These are phyloP conservation scores for Senecio squalidus DNA, from an alignment of 140 eudicot species.

Conservation along the genomic window DNA sequence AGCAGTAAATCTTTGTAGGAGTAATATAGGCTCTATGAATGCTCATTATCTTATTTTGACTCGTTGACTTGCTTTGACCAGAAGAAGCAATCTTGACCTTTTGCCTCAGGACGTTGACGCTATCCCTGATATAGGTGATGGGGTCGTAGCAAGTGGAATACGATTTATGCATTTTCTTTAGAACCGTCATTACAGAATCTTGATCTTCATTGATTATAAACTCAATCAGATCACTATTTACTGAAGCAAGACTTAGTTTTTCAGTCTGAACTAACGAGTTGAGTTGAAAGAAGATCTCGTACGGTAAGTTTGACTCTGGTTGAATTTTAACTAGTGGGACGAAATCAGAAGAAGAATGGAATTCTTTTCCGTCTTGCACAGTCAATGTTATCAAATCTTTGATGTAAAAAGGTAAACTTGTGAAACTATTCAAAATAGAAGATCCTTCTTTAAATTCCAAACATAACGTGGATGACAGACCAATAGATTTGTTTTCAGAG, in stretches of 20 bases:
- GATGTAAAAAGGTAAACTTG: constrained; percentile 48
- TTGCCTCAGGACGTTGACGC: constrained; percentile 20
- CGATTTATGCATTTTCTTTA: constrained; percentile 73
- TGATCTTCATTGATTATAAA: constrained; percentile 42
- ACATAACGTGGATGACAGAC: constrained; percentile 67
- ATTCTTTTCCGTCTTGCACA: constrained; percentile 37
- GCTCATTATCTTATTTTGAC: constrained; percentile 63
- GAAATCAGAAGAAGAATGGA: constrained; percentile 40
- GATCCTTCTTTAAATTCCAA: constrained; percentile 50
- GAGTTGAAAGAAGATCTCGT: constrained; percentile 82
- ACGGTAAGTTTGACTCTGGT: constrained; percentile 37
- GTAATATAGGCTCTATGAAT: constrained; percentile 77
- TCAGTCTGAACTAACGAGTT: constrained; percentile 81
- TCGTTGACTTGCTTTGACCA: constrained; percentile 26
- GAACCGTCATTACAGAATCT: constrained; percentile 41
- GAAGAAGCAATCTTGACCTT: constrained; percentile 26
- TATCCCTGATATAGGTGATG: constrained; percentile 37
- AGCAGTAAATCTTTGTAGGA: constrained; percentile 75
- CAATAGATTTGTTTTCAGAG: constrained; percentile 61
- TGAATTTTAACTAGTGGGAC: constrained; percentile 54
- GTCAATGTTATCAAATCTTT: constrained; percentile 36
- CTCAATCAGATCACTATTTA: constrained; percentile 47
- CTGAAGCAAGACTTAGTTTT: constrained; percentile 66
- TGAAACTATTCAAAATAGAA: constrained; percentile 28
- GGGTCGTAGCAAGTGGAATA: constrained; percentile 70